These are phyloP conservation scores for Rhodotorula mucilaginosa DNA, from an alignment of 1,284 basidiomycete genomes.

Conservation along the genomic window DNA sequence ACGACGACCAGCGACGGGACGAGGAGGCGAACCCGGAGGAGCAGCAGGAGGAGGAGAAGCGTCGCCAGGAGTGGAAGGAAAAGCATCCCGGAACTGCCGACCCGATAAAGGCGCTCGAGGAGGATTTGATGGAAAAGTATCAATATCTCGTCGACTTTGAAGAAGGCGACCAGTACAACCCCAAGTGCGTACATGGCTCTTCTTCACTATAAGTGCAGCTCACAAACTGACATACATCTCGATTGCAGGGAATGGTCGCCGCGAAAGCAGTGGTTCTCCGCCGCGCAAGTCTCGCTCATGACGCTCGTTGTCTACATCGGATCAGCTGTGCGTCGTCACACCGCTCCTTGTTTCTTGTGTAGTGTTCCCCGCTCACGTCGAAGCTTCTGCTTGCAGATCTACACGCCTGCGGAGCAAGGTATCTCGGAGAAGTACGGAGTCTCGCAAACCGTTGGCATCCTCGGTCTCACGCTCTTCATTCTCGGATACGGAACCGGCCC, in stretches of 20 bases:
- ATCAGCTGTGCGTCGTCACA: neutral
- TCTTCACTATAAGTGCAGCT: neutral
- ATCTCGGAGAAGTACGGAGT: slow-evolving; percentile 39
- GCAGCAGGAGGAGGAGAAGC: slow-evolving; percentile 6
- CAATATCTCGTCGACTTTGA: slow-evolving; percentile 30
- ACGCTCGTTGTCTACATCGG: slow-evolving; percentile 48
- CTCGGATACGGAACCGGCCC: slow-evolving; percentile 36
- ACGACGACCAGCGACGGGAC: slow-evolving; percentile 13
- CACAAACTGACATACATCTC: neutral
- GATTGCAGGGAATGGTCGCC: slow-evolving; percentile 46
- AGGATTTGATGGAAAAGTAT: slow-evolving; percentile 24
- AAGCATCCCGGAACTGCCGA: slow-evolving; percentile 22
- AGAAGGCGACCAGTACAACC: slow-evolving; percentile 48
- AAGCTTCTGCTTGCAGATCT: slow-evolving; percentile 35
- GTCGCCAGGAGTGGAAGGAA: slow-evolving; percentile 5
- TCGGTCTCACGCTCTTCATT: slow-evolving; percentile 42
- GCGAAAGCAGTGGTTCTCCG: slow-evolving; percentile 44
- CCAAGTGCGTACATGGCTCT: slow-evolving; percentile 35
- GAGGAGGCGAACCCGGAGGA: slow-evolving; percentile 1
- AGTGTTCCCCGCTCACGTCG: neutral
- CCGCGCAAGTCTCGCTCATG: slow-evolving; percentile 44
- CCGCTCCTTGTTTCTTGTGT: too few species aligned
- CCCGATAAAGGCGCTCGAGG: slow-evolving; percentile 16
- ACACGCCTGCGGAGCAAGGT: slow-evolving; percentile 32
- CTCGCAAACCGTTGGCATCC: slow-evolving; percentile 28